Base-by-base conservation (phyloP, 1,284 basidiomycete species). In the Grifola frondosa region DNA sequence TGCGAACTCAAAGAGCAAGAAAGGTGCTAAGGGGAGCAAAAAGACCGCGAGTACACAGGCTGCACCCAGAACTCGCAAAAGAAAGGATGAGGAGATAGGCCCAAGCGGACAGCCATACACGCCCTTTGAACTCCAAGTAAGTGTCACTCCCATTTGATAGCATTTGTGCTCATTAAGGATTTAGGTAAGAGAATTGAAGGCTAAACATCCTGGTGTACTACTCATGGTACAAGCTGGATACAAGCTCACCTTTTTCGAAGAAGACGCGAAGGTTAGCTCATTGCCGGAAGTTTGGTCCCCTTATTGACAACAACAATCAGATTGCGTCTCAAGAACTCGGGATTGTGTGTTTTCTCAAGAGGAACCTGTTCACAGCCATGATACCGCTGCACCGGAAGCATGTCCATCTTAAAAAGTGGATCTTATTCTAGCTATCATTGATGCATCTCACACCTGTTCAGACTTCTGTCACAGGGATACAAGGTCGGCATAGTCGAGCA, bases 401-500 rank as follows among this genome's bases (percentile, higher is more conserved):
- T 45, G 78, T 98, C 6, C 93, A 97, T 63, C 74, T 97, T 36
- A 91, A 89, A 68, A 93, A 93, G 88, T 90, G 51, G 46, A 74
- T 59, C 24, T 12, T 23, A 58, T 24, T 38, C 7, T n/a, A n/a
- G 3, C 28, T 22, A 7, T 28, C 51, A 15, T 7, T 24, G 10
- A 4, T 11, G 19, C 9, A 25, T 30, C 17, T 28, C 9, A 28
- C 10, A 8, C 28, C 24, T 30, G 17, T 11, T 5, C 37, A 94
- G 91, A 52, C 75, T 98, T 24, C 77, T 98, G 30, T 84, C 88
- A 1, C 79, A 84, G 41, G 95, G 95, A 0, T 77, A 93, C 63
- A 91, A 92, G 66, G 81, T 99, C 37, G 96, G 96, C 9, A 82
- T 99, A 10, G 84, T 97, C 1, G 78, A 85, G n/a, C 96, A 98